Conservation (phyloP, 371 early-diverging fungal genomes). For the Gilbertella persicaria region DNA sequence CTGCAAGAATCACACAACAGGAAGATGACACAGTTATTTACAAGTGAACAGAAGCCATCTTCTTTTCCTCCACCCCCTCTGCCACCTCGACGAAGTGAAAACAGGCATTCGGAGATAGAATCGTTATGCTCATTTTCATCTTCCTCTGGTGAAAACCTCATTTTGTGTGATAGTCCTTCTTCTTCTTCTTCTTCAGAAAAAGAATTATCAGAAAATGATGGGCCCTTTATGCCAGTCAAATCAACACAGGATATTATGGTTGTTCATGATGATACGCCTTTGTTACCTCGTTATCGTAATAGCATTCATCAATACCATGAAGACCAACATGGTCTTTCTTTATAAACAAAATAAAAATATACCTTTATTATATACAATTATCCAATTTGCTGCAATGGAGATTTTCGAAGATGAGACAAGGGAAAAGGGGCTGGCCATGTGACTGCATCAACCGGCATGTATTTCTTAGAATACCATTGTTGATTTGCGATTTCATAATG, state of each 20-base stretch:
- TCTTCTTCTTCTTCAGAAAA: not conserved
- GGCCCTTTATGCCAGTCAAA: not conserved
- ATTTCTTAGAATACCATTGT: conserved; percentile 12
- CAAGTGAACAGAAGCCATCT: conserved; percentile 2
- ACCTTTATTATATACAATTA: too few species aligned
- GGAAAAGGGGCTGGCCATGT: conserved; percentile 31
- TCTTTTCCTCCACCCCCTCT: conserved; percentile 11
- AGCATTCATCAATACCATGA: not conserved
- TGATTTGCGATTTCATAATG: conserved; percentile 8
- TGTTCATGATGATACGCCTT: not conserved
- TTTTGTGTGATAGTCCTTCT: not conserved
- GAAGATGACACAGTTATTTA: conserved; percentile 23
- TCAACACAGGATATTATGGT: not conserved
- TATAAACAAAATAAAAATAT: conserved; percentile 2
- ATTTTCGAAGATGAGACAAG: conserved; percentile 10
- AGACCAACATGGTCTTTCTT: conserved; percentile 4
- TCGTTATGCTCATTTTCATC: not conserved
- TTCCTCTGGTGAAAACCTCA: not conserved
- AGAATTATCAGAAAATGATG: not conserved
- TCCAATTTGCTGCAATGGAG: too few species aligned
- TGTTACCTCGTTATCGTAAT: not conserved
- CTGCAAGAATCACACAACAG: conserved; percentile 19
- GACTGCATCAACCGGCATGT: conserved; percentile 22
- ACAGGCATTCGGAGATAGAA: too few species aligned
- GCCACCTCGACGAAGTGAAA: too few species aligned